Conservation (phyloP, 495 filamentous ascomycete species). For the Aspergillus sclerotioniger region DNA sequence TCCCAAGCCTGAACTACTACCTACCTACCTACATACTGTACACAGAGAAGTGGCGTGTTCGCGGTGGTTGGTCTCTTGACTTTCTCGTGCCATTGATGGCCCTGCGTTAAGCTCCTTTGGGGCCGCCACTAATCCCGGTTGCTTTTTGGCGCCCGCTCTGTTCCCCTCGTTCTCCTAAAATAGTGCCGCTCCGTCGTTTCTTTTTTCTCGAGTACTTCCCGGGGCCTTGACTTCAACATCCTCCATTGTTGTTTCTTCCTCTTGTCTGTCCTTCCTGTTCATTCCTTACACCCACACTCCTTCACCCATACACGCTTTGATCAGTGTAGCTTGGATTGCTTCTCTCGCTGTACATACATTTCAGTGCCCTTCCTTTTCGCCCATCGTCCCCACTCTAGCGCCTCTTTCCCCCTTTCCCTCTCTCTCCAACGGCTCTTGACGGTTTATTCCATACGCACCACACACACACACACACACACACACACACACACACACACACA, state of each 20-base stretch:
- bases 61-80: constrained; percentile 8
- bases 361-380: background rate
- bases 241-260: constrained; percentile 6
- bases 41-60: constrained; percentile 22
- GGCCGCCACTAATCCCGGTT: constrained; percentile 1
- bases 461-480: background rate
- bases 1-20: constrained; percentile 10
- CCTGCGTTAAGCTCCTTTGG: constrained; percentile 16
- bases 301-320: background rate
- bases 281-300: constrained; percentile 1
- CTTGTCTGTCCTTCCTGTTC: constrained; percentile 1
- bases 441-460: too few species aligned
- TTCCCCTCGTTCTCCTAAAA: constrained; percentile 21
- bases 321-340: constrained; percentile 5
- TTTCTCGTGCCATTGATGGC: constrained; percentile 13
- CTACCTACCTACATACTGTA: constrained; percentile 17
- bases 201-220: constrained; percentile 8
- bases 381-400: background rate
- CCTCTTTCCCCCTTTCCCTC: constrained; percentile 1
- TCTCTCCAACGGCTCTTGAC: constrained; percentile 9
- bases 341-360: constrained; percentile 2
- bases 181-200: constrained; percentile 17
- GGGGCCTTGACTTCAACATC: constrained; percentile 1
- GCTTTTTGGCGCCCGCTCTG: constrained; percentile 6
- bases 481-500: background rate